Evolutionary conservation across 805 yeast species (phyloP).

Genomic region (Teunomyces aglyptinius): DNA sequence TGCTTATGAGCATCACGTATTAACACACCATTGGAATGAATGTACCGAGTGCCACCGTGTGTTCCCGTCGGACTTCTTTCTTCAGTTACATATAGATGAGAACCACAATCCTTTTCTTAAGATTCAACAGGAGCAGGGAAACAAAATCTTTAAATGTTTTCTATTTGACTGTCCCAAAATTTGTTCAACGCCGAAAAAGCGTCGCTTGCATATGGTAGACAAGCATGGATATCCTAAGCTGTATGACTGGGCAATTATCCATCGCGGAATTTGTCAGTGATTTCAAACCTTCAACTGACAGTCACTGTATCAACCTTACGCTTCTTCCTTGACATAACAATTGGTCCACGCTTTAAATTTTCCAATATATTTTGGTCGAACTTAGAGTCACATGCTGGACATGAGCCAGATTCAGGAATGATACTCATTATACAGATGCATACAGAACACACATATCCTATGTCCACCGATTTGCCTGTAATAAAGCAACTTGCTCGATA

Average conservation of each 20-base stretch:
- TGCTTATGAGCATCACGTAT: slow-evolving; percentile 7
- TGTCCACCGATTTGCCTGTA: slow-evolving; percentile 86
- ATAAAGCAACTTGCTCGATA: slow-evolving; percentile 92
- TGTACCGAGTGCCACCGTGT: slow-evolving; percentile 35
- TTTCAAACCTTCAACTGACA: neutral
- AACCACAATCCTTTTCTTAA: slow-evolving; percentile 49
- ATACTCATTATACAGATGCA: slow-evolving; percentile 78
- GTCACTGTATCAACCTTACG: slow-evolving; percentile 20
- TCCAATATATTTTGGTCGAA: slow-evolving; percentile 66
- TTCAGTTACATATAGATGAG: slow-evolving; percentile 52
- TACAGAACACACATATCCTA: slow-evolving; percentile 93
- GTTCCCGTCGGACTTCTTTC: slow-evolving; percentile 43
- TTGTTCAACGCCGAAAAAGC: slow-evolving; percentile 37
- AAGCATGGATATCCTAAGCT: slow-evolving; percentile 49
- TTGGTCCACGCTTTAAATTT: slow-evolving; percentile 60
- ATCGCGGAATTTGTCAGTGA: slow-evolving; percentile 21
- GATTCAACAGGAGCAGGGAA: slow-evolving; percentile 38
- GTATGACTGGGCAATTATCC: slow-evolving; percentile 28
- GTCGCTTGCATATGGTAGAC: slow-evolving; percentile 49
- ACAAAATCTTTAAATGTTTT: slow-evolving; percentile 44
- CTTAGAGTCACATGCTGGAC: slow-evolving; percentile 84
- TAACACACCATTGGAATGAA: slow-evolving; percentile 4
- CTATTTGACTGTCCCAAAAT: slow-evolving; percentile 36
- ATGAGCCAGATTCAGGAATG: slow-evolving; percentile 62
- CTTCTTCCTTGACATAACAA: slow-evolving; percentile 40